Evolutionary conservation across 495 filamentous ascomycete genomes (phyloP).

Genomic region (Penicillium mononematosum): DNA sequence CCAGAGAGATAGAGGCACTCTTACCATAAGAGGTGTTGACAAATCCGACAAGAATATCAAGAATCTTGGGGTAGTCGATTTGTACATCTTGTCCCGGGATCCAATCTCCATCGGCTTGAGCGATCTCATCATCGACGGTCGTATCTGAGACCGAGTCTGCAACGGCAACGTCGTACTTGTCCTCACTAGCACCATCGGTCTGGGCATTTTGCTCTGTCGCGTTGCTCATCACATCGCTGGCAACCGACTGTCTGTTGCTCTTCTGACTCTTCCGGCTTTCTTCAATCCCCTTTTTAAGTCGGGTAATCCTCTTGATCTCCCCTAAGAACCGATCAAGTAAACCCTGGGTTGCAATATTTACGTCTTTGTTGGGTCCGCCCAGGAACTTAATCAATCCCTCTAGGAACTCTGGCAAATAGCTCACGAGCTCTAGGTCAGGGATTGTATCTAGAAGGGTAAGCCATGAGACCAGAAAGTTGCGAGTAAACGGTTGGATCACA

Average conservation of each 20-base stretch:
- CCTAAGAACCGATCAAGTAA: slow-evolving; percentile 89
- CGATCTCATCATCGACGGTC: slow-evolving; percentile 59
- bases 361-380: slow-evolving; percentile 86
- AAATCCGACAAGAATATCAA: slow-evolving; percentile 89
- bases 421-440: slow-evolving; percentile 92
- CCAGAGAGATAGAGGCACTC: neutral
- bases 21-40: slow-evolving; percentile 79
- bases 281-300: slow-evolving; percentile 86
- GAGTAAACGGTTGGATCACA: slow-evolving; percentile 89
- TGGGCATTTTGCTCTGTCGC: slow-evolving; percentile 49
- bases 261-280: slow-evolving; percentile 75
- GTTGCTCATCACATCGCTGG: slow-evolving; percentile 61
- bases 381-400: slow-evolving; percentile 89
- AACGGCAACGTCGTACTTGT: slow-evolving; percentile 48
- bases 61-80: slow-evolving; percentile 85
- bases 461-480: slow-evolving; percentile 95
- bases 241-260: slow-evolving; percentile 63
- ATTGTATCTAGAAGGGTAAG: slow-evolving; percentile 94
- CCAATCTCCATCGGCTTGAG: slow-evolving; percentile 82
- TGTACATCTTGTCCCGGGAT: slow-evolving; percentile 96
- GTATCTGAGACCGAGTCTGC: slow-evolving; percentile 61
- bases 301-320: slow-evolving; percentile 92
- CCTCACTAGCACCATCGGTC: slow-evolving; percentile 28
- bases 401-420: slow-evolving; percentile 87
- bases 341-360: slow-evolving; percentile 85